phyloP scores from a whole-genome alignment of 179 eudicot genomes.

The Camellia oleifera region DNA sequence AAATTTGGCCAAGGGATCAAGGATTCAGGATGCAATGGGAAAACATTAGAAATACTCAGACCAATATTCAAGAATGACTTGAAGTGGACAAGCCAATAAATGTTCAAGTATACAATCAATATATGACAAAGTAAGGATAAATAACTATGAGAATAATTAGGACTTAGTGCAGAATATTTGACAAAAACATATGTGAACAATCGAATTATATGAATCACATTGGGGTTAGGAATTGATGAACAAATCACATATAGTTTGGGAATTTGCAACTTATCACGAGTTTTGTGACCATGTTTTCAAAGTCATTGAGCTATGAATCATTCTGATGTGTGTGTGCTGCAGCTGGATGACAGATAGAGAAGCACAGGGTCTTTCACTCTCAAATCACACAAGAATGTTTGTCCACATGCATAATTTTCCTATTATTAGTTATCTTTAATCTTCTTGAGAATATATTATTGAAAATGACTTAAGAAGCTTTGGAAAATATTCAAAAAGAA shows the following conservation, averaged over 20 bases:
- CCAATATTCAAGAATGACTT: background rate
- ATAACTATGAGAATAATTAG: background rate
- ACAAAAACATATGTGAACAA: background rate
- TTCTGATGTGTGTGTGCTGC: background rate
- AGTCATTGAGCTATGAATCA: background rate
- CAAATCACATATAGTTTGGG: background rate
- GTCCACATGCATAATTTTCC: background rate
- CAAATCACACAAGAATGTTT: background rate
- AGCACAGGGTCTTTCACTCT: background rate
- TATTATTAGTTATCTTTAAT: background rate
- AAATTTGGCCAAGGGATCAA: background rate
- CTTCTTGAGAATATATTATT: background rate
- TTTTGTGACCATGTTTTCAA: background rate
- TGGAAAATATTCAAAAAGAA: background rate
- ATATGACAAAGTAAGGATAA: background rate
- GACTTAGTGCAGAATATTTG: slow-evolving; percentile 4
- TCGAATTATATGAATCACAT: background rate
- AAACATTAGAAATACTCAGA: background rate
- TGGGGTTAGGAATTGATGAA: background rate
- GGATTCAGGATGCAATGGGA: background rate
- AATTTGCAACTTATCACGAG: background rate
- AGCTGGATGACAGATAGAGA: background rate
- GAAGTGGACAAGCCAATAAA: background rate
- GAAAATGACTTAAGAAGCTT: background rate
- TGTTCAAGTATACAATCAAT: background rate